Percentiles rank a stretch among this genome's conserved stretches.
These are phyloP conservation scores for Hypericum androsaemum DNA, from an alignment of 345 rosid species.

Conservation along the genomic window DNA sequence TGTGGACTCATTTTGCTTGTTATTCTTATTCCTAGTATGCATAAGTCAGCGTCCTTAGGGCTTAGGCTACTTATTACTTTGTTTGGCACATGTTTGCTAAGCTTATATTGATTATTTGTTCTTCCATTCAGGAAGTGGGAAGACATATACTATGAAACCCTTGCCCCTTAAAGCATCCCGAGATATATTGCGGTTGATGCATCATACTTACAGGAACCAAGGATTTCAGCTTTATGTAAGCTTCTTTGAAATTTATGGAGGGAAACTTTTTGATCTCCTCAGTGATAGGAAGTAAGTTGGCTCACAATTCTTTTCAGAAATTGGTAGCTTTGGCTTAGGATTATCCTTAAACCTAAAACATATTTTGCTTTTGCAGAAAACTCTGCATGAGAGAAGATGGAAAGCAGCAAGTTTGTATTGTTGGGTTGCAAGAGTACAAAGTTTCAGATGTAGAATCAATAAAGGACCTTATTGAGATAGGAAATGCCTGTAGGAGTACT, in stretches of 20 bases:
- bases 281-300: slow-evolving; percentile 52
- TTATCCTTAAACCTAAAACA: slow-evolving; percentile 4
- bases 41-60: too few relatives aligned
- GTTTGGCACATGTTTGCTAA: too few relatives aligned
- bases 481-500: slow-evolving; percentile 51
- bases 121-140: slow-evolving; percentile 48
- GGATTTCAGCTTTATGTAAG: slow-evolving; percentile 52
- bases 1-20: too few relatives aligned
- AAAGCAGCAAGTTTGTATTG: slow-evolving; percentile 60
- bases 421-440: slow-evolving; percentile 50
- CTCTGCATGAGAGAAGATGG: slow-evolving; percentile 70
- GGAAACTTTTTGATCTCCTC: slow-evolving; percentile 59
- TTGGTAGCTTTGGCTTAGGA: not conserved
- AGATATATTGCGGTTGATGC: slow-evolving; percentile 45
- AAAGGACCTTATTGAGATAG: slow-evolving; percentile 46
- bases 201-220: slow-evolving; percentile 34
- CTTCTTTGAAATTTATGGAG: slow-evolving; percentile 64
- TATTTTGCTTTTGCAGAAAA: slow-evolving; percentile 31
- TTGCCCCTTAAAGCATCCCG: slow-evolving; percentile 57
- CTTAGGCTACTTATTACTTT: too few relatives aligned
- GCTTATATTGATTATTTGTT: not conserved
- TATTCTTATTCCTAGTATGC: too few relatives aligned
- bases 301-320: not conserved
- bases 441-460: slow-evolving; percentile 50
- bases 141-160: slow-evolving; percentile 64